A percentile compares a stretch with the other conserved stretches of the same genome.
Evolutionary conservation across 2,329 filamentous ascomycete species (phyloP).

Genomic region (Tolypocladium nubicola): DNA sequence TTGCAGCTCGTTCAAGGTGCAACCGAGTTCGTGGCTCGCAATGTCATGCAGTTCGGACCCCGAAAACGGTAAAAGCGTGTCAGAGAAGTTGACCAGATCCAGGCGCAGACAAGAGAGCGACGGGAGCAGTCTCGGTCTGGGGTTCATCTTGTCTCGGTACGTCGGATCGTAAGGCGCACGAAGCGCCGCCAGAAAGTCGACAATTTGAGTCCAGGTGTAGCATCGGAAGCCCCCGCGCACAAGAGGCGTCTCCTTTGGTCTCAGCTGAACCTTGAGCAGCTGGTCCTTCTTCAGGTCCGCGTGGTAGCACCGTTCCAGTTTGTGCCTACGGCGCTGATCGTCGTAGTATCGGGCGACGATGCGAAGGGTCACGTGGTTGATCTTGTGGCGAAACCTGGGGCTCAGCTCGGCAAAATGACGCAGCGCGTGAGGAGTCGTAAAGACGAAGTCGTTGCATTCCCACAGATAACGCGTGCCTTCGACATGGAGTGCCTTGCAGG

Average conservation of each 20-base stretch:
- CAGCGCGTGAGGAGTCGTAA: slow-evolving; percentile 41
- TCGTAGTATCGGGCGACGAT: slow-evolving; percentile 47
- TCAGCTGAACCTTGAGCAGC: slow-evolving; percentile 28
- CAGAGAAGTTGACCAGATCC: slow-evolving; percentile 44
- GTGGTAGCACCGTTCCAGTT: slow-evolving; percentile 31
- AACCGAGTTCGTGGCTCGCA: slow-evolving; percentile 42
- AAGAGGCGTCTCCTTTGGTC: slow-evolving; percentile 33
- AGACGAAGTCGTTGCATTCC: slow-evolving; percentile 41
- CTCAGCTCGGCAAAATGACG: slow-evolving; percentile 37
- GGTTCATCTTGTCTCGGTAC: slow-evolving; percentile 20
- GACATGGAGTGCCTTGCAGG: slow-evolving; percentile 35
- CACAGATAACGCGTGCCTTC: slow-evolving; percentile 42
- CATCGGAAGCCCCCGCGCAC: slow-evolving; percentile 41
- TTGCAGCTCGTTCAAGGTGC: slow-evolving; percentile 40
- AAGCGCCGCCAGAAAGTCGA: slow-evolving; percentile 40
- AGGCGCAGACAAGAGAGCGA: slow-evolving; percentile 35
- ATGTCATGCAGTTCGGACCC: slow-evolving; percentile 39
- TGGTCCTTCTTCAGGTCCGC: slow-evolving; percentile 29
- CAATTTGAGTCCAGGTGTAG: slow-evolving; percentile 43
- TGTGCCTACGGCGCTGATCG: slow-evolving; percentile 33
- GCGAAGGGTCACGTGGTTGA: slow-evolving; percentile 38
- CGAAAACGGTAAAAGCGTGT: slow-evolving; percentile 32
- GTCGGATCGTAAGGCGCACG: slow-evolving; percentile 38
- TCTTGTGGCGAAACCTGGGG: slow-evolving; percentile 27
- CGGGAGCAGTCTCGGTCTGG: slow-evolving; percentile 34